phyloP scores from a whole-genome alignment of 1,139 yeast species.

The Pneumocystis carinii region DNA sequence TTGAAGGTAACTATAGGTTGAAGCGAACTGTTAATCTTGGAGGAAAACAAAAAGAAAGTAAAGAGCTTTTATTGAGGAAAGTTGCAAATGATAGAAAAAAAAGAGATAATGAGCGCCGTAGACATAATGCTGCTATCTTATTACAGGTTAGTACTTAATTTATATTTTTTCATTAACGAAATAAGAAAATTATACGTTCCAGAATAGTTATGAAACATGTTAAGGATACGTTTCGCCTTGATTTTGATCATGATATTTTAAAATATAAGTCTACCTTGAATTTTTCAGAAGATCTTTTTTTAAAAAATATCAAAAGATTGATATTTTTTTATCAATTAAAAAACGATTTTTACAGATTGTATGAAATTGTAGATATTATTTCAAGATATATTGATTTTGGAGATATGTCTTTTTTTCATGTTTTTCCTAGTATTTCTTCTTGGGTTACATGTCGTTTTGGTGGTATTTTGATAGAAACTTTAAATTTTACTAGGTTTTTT shows the following conservation, averaged over 20 bases:
- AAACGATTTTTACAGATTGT: background rate
- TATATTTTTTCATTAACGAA: conserved; percentile 13
- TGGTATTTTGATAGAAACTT: background rate
- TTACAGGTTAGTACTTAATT: conserved; percentile 32
- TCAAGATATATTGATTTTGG: background rate
- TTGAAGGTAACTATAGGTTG: background rate
- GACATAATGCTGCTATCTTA: conserved; percentile 33
- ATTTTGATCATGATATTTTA: background rate
- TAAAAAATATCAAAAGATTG: background rate
- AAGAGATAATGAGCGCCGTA: conserved; percentile 42
- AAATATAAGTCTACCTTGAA: background rate
- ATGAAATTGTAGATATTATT: background rate
- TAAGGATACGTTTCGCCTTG: background rate
- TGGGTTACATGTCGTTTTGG: background rate
- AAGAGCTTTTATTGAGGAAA: conserved; percentile 29
- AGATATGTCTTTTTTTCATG: background rate
- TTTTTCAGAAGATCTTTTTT: background rate
- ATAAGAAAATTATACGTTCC: conserved; percentile 8
- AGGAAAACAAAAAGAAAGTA: background rate
- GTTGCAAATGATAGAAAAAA: conserved; percentile 52
- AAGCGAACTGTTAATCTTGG: background rate
- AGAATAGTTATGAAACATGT: background rate
- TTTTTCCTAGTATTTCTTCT: background rate
- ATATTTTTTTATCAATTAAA: background rate
- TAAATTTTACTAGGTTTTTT: background rate